These are phyloP conservation scores for Trichoderma sp. DNA, from an alignment of 2,329 filamentous ascomycete species.

Conservation along the genomic window DNA sequence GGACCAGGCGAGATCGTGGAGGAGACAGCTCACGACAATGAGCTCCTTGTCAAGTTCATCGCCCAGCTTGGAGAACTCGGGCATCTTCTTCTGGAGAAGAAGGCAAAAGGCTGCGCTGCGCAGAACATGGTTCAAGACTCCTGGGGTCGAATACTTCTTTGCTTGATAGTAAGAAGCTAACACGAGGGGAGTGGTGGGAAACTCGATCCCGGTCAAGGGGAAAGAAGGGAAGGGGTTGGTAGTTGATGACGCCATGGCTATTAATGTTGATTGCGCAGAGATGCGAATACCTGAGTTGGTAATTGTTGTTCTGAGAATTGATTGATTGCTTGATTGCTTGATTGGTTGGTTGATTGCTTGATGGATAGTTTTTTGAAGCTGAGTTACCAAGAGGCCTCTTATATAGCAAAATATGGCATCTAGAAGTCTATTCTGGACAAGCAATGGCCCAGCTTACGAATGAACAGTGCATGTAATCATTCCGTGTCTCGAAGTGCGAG, in stretches of 20 bases:
- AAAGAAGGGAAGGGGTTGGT: background rate
- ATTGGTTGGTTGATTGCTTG: background rate
- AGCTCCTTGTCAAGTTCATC: background rate
- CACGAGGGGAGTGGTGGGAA: background rate
- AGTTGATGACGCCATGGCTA: background rate
- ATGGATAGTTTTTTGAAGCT: background rate
- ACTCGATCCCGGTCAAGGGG: background rate
- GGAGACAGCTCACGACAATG: background rate
- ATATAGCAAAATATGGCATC: background rate
- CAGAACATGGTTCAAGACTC: background rate
- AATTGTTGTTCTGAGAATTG: background rate
- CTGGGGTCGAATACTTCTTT: background rate
- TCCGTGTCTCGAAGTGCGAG: background rate
- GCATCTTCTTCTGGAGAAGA: slow-evolving; percentile 1
- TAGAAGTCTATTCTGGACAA: background rate
- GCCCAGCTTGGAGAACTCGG: background rate
- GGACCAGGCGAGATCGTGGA: background rate
- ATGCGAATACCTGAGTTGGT: background rate
- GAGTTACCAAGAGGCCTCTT: background rate
- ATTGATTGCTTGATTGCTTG: background rate
- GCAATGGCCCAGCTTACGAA: background rate
- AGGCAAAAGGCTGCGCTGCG: background rate
- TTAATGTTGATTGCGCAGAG: background rate
- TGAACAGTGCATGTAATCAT: background rate
- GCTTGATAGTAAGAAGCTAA: background rate